Base-by-base conservation (phyloP, 208 protist species). In the Leishmania tropica region DNA sequence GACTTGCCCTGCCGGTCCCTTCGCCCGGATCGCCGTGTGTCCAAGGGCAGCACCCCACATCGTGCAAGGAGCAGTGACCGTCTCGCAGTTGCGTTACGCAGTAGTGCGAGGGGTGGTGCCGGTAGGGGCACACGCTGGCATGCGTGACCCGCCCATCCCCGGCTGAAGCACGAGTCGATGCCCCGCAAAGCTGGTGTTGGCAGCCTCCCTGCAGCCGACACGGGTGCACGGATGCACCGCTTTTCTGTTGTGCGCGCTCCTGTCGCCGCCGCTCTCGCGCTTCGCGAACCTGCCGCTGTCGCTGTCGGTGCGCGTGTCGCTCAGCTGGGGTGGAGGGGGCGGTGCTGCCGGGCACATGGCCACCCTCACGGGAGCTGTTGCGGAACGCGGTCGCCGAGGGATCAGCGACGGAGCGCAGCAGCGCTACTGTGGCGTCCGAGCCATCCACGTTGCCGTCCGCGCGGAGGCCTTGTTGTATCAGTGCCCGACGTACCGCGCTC, bases 131-230 rank as follows among this genome's bases (percentile, higher is more conserved):
- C 37, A 15, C 56, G 67, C 67, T 47, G 15, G 67, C 67, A 37
- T 47, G 37, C 40, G 67, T 72, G 2, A 72, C 67, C 67, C 76
- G 48, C n/a, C 37, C 17, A 35, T 28, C 21, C 4, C 0, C 67
- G 48, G 7, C 31, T 17, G 37, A n/a, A 47, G 67, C 17, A 79
- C 48, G 80, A 4, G 51, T 51, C 6, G 40, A 70, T 45, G 8
- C 28, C 51, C 28, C 72, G 73, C 54, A 15, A 56, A 53, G 70
- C 28, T 65, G 47, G n/a, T 60, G 65, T 21, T 53, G 51, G 75
- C 90, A 90, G 17, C 87, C 87, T 19, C 87, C 91, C 68, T 94
- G 91, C 19, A 92, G 51, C 8, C 68, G 64, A 54, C 91, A 94
- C 5, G 91, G 91, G 72, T 94, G 91, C 47, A 77, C 11, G 3